Evolutionary conservation across 2,329 filamentous ascomycete species (phyloP).

Genomic region (Diaporthe sp.): DNA sequence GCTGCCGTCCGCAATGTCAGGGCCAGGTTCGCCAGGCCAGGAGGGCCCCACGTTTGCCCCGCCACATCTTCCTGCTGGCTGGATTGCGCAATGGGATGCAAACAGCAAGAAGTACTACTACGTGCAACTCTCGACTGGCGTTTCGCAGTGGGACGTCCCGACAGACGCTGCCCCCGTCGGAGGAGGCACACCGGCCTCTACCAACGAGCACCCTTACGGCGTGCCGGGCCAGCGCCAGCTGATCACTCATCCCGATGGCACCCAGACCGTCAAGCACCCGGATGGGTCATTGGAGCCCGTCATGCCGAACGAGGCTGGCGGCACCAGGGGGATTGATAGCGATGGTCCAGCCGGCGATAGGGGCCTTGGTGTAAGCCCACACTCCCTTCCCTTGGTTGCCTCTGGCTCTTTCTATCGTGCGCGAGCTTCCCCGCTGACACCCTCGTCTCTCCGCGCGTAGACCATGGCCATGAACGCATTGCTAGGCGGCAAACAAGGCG

Average conservation of each 20-base stretch:
- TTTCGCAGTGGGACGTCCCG: constrained; percentile 81
- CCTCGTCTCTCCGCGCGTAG: constrained; percentile 51
- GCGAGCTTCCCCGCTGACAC: constrained; percentile 22
- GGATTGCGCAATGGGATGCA: constrained; percentile 79
- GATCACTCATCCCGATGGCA: constrained; percentile 74
- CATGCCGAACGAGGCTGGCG: constrained; percentile 55
- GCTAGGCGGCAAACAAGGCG: constrained; percentile 60
- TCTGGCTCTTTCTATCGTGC: not conserved
- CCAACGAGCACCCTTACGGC: constrained; percentile 73
- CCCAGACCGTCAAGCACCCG: constrained; percentile 71
- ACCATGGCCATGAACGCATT: constrained; percentile 73
- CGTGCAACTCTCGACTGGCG: constrained; percentile 79
- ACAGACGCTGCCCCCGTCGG: constrained; percentile 74
- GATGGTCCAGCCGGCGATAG: constrained; percentile 70
- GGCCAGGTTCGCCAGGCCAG: constrained; percentile 69
- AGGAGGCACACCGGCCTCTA: constrained; percentile 70
- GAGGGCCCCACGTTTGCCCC: constrained; percentile 72
- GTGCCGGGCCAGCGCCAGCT: constrained; percentile 63
- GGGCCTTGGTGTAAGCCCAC: constrained; percentile 72
- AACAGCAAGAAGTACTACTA: constrained; percentile 77
- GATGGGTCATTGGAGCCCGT: constrained; percentile 74
- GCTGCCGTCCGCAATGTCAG: constrained; percentile 62
- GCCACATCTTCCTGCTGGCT: constrained; percentile 73
- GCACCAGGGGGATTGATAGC: constrained; percentile 44
- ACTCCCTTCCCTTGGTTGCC: not conserved